Base-by-base conservation (phyloP, 768 basidiomycete species). In the Trametes cinnabarina region DNA sequence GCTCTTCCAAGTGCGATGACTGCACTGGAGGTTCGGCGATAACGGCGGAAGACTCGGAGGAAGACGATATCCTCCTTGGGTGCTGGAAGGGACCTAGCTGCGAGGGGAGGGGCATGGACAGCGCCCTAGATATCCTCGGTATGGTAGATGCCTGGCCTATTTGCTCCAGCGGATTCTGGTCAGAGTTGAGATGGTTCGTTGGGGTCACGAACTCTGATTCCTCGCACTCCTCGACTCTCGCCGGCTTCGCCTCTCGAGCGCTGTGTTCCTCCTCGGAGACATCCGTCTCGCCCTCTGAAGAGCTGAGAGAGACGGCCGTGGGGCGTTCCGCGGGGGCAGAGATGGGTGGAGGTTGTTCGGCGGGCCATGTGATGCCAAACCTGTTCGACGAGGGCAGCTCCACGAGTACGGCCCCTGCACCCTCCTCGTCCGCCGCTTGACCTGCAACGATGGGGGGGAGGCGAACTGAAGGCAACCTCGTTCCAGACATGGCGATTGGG, bases 51-150 rank as follows among this genome's bases (percentile, higher is more conserved):
- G 63, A 57, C 37, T 55, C 41, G 8, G 63, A 55, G 39, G 58
- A 60, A 19, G 64, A 55, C 44, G 65, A 32, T 19, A 55, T 17
- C 60, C 83, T 77, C 63, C 77, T 78, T 8, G 92, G 93, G 66
- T 93, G 86, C 64, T 80, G 81, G 25, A 94, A 77, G 60, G 85
- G 82, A 41, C 81, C 82, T n/a, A 94, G 81, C 69, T 92, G 88
- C 14, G 84, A 82, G 12, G 90, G 84, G n/a, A 87, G 73, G 19
- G 93, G 93, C 74, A 86, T 82, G 17, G 92, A 91, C 64, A 88
- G 84, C 2, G 88, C 85, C 52, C 93, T 82, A 47, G 85, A 83
- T 56, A 92, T 82, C n/a, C 79, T 79, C 43, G 87, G 85, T 12
- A 72, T 62, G 55, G 69, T 55, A 43, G 63, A 64, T 15, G 69